Evolutionary conservation across 2,329 filamentous ascomycete genomes (phyloP), one percentile per base, ranked within the genome.

Genomic region (Fusarium praegraminearum): DNA sequence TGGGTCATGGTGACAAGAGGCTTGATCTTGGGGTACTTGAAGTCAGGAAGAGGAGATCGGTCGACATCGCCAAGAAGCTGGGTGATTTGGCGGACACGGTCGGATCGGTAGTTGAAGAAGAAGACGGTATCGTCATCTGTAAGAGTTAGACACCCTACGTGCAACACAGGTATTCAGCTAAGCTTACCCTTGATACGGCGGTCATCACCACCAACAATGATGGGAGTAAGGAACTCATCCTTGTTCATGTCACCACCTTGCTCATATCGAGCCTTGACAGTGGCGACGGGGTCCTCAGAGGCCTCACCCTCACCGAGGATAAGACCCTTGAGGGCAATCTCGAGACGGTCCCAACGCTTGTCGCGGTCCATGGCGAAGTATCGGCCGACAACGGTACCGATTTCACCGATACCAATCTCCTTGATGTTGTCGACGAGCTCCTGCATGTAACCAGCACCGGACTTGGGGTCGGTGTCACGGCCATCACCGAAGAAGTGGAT

Each of bases 31-130:
- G 96, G 96, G 85, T 94, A 98, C 47, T 92, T 87, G 86, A 98
- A 97, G 81, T 98, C 93, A 72, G 94, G 93, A 73, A 89, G 88
- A 58, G 94, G 94, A 26, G 93, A 97, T 77, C 93, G 93, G 84
- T 99, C 96, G 78, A 95, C 90, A 80, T 92, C 92, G 74, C 96
- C 96, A 57, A 99, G 85, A 45, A 99, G 87, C 83, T 98, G 96
- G 51, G 94, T 97, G 80, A 99, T 92, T 82, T 99, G 96, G 75
- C 96, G 93, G 55, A 95, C 95, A 80, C 96, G 94, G 80, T 99
- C 96, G 61, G 96, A 98, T 77, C 96, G 93, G 87, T 99, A 99
- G 90, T 99, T 99, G 92, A 99, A 99, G 89, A 98, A 98, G 89
- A 98, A 98, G 76, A 98, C 88, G 56, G 93, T 95, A 79, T 99